Percentiles rank a stretch among this genome's conserved stretches.
phyloP scores from a whole-genome alignment of 2,329 filamentous ascomycete genomes.

The Albifimbria verrucaria region DNA sequence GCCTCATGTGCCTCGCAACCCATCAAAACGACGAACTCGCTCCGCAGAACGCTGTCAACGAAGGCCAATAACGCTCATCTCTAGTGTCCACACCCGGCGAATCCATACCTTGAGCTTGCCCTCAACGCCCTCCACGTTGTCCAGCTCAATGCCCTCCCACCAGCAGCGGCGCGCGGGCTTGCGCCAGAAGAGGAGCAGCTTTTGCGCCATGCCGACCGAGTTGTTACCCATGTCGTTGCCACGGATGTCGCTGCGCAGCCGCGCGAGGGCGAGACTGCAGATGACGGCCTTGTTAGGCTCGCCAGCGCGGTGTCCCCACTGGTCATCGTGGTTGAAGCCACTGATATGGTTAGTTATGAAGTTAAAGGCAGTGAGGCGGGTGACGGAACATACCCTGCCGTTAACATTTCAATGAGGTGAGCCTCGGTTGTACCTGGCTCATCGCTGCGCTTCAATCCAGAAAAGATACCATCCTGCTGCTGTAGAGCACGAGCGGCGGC shows the following conservation, averaged over 20 bases:
- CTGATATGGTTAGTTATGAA: slow-evolving; percentile 40
- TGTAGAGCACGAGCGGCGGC: slow-evolving; percentile 84
- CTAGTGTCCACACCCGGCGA: slow-evolving; percentile 93
- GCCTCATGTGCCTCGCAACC: too few species aligned
- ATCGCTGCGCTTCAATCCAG: slow-evolving; percentile 88
- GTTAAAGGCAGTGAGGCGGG: background rate
- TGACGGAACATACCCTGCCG: slow-evolving; percentile 72
- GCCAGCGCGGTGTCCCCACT: slow-evolving; percentile 93
- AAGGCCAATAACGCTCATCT: slow-evolving; percentile 93
- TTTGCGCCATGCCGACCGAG: slow-evolving; percentile 96
- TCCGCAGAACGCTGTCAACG: slow-evolving; percentile 53
- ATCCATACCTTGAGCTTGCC: slow-evolving; percentile 98
- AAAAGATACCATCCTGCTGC: slow-evolving; percentile 92
- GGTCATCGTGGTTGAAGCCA: slow-evolving; percentile 93
- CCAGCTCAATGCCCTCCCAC: slow-evolving; percentile 97
- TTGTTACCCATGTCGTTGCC: slow-evolving; percentile 72
- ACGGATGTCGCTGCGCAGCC: slow-evolving; percentile 87
- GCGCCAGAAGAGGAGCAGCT: slow-evolving; percentile 94
- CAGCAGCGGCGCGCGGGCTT: slow-evolving; percentile 95
- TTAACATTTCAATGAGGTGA: slow-evolving; percentile 98
- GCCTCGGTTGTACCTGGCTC: slow-evolving; percentile 96
- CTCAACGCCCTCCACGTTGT: slow-evolving; percentile 84
- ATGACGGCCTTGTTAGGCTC: slow-evolving; percentile 99
- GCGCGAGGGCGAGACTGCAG: slow-evolving; percentile 89
- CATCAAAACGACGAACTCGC: too few species aligned